Conservation (phyloP, 495 filamentous ascomycete species). For the Hypomontagnella monticulosa region DNA sequence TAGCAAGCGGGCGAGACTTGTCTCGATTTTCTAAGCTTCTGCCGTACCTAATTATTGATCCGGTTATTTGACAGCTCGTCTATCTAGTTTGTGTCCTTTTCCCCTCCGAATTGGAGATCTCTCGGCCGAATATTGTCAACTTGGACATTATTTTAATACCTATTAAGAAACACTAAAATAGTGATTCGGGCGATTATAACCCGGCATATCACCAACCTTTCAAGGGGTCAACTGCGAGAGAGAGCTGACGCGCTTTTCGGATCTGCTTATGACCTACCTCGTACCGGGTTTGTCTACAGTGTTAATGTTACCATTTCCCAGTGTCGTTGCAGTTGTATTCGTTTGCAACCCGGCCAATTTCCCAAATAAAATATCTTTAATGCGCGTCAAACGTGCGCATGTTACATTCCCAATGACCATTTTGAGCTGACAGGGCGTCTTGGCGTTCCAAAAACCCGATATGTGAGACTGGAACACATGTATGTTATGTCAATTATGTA, state of each 20-base stretch:
- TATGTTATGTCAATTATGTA: not conserved
- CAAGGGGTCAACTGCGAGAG: no score
- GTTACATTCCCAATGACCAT: constrained; percentile 28
- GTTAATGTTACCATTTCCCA: constrained; percentile 21
- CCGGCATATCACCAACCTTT: no score
- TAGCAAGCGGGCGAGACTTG: not conserved
- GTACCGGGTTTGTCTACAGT: constrained; percentile 1
- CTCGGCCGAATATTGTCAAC: no score
- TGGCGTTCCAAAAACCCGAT: constrained; percentile 26
- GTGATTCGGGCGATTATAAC: no score
- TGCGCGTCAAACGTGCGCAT: constrained; percentile 38
- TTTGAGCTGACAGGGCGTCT: constrained; percentile 23
- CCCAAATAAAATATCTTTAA: constrained; percentile 27
- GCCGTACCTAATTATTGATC: no score
- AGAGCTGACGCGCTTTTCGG: no score
- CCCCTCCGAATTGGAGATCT: no score
- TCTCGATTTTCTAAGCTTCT: no score
- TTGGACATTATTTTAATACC: no score
- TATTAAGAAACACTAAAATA: no score
- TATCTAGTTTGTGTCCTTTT: no score
- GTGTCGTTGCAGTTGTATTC: constrained; percentile 1
- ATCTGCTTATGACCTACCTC: not conserved
- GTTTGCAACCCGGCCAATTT: constrained; percentile 18
- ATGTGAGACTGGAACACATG: constrained; percentile 10
- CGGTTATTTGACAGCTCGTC: no score